Evolutionary conservation across 2,329 filamentous ascomycete species (phyloP).

Genomic region (Aspergillus neoniger): DNA sequence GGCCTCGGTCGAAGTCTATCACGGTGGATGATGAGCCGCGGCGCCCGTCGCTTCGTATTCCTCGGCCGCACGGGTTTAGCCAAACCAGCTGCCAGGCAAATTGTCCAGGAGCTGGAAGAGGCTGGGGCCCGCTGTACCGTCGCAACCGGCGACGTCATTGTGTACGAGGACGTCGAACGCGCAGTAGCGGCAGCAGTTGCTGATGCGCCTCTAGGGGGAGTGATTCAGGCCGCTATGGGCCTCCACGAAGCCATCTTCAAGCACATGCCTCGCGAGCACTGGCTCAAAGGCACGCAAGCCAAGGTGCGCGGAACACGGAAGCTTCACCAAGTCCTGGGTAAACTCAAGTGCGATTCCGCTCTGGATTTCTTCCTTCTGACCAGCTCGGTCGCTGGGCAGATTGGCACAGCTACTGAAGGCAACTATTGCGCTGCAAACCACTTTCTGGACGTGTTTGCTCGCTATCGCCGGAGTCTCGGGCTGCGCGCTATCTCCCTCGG

Average conservation of each 20-base stretch:
- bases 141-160: not conserved
- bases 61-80: constrained; percentile 47
- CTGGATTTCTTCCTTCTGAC: constrained; percentile 34
- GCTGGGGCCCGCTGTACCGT: constrained; percentile 1
- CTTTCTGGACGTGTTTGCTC: not conserved
- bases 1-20: constrained; percentile 53
- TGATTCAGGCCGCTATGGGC: constrained; percentile 21
- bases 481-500: not conserved
- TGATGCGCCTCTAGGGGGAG: constrained; percentile 10
- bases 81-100: constrained; percentile 5
- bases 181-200: not conserved
- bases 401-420: constrained; percentile 22
- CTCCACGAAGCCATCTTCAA: constrained; percentile 51
- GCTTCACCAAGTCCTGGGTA: constrained; percentile 44
- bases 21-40: constrained; percentile 14
- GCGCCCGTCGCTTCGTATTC: constrained; percentile 41
- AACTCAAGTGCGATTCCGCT: not conserved
- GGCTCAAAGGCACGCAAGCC: constrained; percentile 47
- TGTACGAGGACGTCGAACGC: constrained; percentile 5
- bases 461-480: not conserved
- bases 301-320: constrained; percentile 56
- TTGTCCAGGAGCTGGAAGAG: not conserved
- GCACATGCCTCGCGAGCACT: constrained; percentile 53
- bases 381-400: constrained; percentile 26
- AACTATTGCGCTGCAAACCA: not conserved